phyloP scores from a whole-genome alignment of 371 early-diverging fungal genomes.

The Mucor irregularis region DNA sequence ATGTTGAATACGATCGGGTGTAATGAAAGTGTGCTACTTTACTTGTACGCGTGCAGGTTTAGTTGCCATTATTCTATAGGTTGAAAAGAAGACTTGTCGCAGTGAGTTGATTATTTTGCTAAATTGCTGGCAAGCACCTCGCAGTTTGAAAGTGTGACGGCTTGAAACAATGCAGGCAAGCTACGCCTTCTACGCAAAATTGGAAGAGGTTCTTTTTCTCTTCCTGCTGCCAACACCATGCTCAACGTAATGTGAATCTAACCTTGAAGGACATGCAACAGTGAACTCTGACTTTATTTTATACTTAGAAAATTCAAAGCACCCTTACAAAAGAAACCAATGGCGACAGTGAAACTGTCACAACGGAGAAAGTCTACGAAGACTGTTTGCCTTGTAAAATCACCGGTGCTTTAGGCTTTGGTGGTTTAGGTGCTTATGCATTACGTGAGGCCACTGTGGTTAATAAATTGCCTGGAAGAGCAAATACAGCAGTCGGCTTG shows the following conservation, averaged over 20 bases:
- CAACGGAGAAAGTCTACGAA: conserved; percentile 17
- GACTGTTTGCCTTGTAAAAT: conserved; percentile 49
- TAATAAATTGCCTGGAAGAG: conserved; percentile 37
- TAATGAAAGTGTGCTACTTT: background rate
- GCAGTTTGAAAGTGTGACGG: conserved; percentile 1
- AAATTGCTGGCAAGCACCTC: too few species aligned
- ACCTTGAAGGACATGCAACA: too few species aligned
- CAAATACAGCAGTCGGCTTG: conserved; percentile 39
- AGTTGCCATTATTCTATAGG: background rate
- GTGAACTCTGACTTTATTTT: too few species aligned
- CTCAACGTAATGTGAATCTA: background rate
- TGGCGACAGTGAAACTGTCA: background rate
- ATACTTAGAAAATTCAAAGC: conserved; percentile 17
- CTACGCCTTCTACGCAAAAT: background rate
- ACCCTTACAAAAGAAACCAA: conserved; percentile 1
- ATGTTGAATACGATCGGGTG: background rate
- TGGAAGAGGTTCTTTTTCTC: background rate
- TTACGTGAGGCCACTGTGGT: conserved; percentile 34
- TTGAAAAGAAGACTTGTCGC: too few species aligned
- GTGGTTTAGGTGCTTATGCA: conserved; percentile 44
- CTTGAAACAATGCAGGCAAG: conserved; percentile 1
- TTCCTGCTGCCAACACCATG: background rate
- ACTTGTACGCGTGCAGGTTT: conserved; percentile 33
- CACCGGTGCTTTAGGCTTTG: conserved; percentile 41
- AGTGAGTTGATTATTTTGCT: too few species aligned